Percentiles rank a stretch among this genome's conserved stretches.
Conservation (phyloP, 108 stramenopile genomes). For the Discostella stelligeroides region DNA sequence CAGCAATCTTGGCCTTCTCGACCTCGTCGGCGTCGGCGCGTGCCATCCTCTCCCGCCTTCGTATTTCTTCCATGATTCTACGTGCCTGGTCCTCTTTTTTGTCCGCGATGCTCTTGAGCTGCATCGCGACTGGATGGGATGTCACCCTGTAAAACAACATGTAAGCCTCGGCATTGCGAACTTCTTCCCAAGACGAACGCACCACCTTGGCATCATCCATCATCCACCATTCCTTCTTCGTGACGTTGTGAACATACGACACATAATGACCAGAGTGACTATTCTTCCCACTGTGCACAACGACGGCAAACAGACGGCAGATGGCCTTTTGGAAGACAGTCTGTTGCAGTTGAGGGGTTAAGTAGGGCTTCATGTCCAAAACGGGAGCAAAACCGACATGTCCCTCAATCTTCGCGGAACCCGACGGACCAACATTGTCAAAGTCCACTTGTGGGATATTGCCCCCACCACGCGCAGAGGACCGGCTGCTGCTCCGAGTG, state of each 20-base stretch:
- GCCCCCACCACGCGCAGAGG: slow-evolving; percentile 1
- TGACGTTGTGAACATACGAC: slow-evolving; percentile 72
- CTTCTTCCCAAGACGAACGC: slow-evolving; percentile 60
- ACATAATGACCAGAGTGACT: slow-evolving; percentile 86
- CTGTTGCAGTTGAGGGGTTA: slow-evolving; percentile 65
- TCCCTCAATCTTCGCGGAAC: slow-evolving; percentile 91
- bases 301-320: slow-evolving; percentile 87
- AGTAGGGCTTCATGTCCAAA: slow-evolving; percentile 77
- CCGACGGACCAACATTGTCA: slow-evolving; percentile 62
- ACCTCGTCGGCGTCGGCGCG: slow-evolving; percentile 10
- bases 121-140: slow-evolving; percentile 72
- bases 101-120: slow-evolving; percentile 41
- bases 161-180: slow-evolving; percentile 83
- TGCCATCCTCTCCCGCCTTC: slow-evolving; percentile 14
- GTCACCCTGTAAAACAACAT: slow-evolving; percentile 90
- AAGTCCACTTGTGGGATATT: slow-evolving; percentile 5
- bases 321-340: slow-evolving; percentile 67
- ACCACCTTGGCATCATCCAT: slow-evolving; percentile 87
- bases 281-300: slow-evolving; percentile 88
- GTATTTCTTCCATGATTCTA: slow-evolving; percentile 18
- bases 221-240: slow-evolving; percentile 91
- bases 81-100: slow-evolving; percentile 25
- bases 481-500: slow-evolving; percentile 10
- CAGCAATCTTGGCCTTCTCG: slow-evolving; percentile 23
- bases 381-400: slow-evolving; percentile 72